Percentiles rank a stretch among this genome's conserved stretches.
These are phyloP conservation scores for Agarophyton chilense DNA, from an alignment of 23 red algal genomes.

Conservation along the genomic window DNA sequence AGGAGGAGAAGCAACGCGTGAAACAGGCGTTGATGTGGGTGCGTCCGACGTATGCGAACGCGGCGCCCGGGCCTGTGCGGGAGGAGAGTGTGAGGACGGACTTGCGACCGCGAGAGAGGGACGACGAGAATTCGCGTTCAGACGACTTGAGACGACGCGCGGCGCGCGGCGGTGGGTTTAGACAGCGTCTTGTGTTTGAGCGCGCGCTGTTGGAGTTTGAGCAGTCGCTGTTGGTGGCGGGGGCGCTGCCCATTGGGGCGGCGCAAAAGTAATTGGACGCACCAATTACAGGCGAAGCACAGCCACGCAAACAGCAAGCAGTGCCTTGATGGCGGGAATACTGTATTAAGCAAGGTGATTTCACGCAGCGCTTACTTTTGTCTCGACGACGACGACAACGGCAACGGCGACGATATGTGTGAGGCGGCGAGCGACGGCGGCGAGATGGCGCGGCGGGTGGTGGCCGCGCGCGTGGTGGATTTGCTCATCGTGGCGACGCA, in stretches of 20 bases:
- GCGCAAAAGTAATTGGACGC: not conserved
- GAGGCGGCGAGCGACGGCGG: not conserved
- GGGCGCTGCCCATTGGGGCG: not conserved
- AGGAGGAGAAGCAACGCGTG: constrained; percentile 29
- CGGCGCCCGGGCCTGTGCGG: constrained; percentile 16
- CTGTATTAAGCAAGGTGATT: too few species aligned
- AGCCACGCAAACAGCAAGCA: too few species aligned
- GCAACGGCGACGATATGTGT: too few species aligned
- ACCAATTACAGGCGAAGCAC: too few species aligned
- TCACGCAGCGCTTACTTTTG: too few species aligned
- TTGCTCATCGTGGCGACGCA: constrained; percentile 16
- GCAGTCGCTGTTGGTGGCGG: constrained; percentile 33
- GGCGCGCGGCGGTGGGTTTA: constrained; percentile 42
- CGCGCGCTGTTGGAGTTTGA: constrained; percentile 47
- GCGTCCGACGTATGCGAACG: constrained; percentile 34
- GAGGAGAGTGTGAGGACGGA: constrained; percentile 14
- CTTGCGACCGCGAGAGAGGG: constrained; percentile 24
- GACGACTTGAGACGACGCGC: not conserved
- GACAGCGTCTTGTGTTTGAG: constrained; percentile 40
- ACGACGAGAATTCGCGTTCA: not conserved
- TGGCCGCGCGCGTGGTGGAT: not conserved
- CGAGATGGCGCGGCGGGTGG: not conserved
- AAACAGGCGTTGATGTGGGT: constrained; percentile 14
- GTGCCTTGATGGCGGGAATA: too few species aligned
- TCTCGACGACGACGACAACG: too few species aligned